Base-by-base conservation (phyloP, 495 filamentous ascomycete genomes). In the Lichina pygmaea region DNA sequence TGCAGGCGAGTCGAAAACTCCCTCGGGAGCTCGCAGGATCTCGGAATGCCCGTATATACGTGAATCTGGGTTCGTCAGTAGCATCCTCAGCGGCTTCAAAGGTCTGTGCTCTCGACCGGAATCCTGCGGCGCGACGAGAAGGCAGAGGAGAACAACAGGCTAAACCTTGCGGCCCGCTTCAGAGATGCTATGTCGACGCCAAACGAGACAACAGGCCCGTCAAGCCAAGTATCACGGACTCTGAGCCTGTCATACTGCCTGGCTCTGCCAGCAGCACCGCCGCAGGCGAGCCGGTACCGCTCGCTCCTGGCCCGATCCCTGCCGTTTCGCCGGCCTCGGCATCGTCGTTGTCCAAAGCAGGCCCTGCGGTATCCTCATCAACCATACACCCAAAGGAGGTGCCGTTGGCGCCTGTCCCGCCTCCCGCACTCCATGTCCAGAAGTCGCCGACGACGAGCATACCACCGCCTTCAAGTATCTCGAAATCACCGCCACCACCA, bases 111-210 rank as follows among this genome's bases (percentile, higher is more conserved):
- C 24, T 24, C 24, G 24, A 24, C 24, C 4, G 24, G 2, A 24
- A 24, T 24, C 24, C 4, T 24, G 4, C 24, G 24, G 24, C 4
- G 24, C 24, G 24, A 24, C 2, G 24, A 24, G 24, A 24, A 4
- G 24, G 4, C 24, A 4, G 24, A 24, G 24, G 24, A 24, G 24
- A 24, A 4, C 24, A 24, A 24, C 24, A 24, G 4, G 24, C 24
- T 24, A 24, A 24, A 1, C 4, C 24, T 24, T 1, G 11, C 16
- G 46, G 44, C 45, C 9, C 46, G 11, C 42, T 51, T 2, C 41
- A 75, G 72, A 66, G 71, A 61, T 65, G 53, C 53, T 80, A 66
- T 50, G 72, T 72, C 54, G 64, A 73, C 53, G 54, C 60, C 41
- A 72, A 67, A 50, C 72, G 69, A 49, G 57, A 48, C 11, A 54